Evolutionary conservation across 306 rosid species (phyloP).

Genomic region (Prunus dulcis): DNA sequence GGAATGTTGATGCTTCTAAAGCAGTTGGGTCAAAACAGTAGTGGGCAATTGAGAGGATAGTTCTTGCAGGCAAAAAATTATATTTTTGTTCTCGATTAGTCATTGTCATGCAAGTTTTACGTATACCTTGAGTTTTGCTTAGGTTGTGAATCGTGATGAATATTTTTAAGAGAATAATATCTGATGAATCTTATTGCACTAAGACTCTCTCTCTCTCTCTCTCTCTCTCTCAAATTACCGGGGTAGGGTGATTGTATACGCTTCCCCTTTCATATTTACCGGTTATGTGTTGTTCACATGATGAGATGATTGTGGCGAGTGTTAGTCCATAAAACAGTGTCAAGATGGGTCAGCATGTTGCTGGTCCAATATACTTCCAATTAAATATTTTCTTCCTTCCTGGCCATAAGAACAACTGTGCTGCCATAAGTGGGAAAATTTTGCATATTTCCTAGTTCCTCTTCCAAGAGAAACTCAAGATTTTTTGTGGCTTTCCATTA

Average conservation of each 20-base stretch:
- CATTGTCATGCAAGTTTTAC: not conserved
- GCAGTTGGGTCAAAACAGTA: not conserved
- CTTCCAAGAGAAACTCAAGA: not conserved
- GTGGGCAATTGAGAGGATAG: not conserved
- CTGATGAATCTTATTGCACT: too few relatives aligned
- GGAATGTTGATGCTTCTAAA: not conserved
- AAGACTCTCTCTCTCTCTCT: too few relatives aligned
- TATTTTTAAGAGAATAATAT: too few relatives aligned
- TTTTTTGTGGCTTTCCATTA: too few relatives aligned
- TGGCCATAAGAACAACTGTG: not conserved
- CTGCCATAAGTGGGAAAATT: not conserved
- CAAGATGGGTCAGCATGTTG: too few relatives aligned
- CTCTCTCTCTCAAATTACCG: too few relatives aligned
- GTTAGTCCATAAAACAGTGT: not conserved
- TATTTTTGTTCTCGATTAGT: not conserved
- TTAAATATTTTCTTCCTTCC: not conserved
- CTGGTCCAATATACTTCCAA: too few relatives aligned
- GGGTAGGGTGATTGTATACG: too few relatives aligned
- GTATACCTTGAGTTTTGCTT: too few relatives aligned
- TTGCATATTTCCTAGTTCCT: not conserved
- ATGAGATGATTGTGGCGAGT: too few relatives aligned
- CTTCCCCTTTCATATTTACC: too few relatives aligned
- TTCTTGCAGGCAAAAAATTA: not conserved
- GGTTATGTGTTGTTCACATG: too few relatives aligned
- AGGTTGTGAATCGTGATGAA: not conserved